These are phyloP conservation scores for Pestalotiopsis sp. DNA, from an alignment of 2,329 filamentous ascomycete species.

Conservation along the genomic window DNA sequence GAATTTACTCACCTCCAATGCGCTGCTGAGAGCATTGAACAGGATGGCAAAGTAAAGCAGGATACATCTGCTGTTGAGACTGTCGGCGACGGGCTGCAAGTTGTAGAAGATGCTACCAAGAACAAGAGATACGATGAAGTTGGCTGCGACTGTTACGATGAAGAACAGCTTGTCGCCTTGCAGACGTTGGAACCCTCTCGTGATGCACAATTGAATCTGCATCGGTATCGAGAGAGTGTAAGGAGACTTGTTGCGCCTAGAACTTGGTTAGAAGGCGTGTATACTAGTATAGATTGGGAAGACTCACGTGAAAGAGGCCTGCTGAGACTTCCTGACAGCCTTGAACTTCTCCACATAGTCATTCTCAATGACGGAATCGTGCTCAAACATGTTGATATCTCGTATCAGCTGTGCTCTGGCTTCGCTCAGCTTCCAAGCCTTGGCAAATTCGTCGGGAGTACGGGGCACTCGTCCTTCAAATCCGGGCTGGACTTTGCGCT, in stretches of 20 bases:
- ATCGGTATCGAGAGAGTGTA: constrained; percentile 79
- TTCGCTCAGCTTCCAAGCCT: not conserved
- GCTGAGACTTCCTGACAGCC: constrained; percentile 4
- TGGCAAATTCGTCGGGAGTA: constrained; percentile 56
- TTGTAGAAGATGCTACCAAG: constrained; percentile 83
- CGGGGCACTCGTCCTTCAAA: constrained; percentile 60
- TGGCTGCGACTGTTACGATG: constrained; percentile 69
- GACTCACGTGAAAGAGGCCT: constrained; percentile 19
- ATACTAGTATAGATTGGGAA: not conserved
- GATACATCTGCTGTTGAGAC: constrained; percentile 79
- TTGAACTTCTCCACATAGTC: constrained; percentile 17
- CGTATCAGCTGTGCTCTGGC: not conserved
- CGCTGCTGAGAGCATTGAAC: constrained; percentile 82
- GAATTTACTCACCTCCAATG: constrained; percentile 67
- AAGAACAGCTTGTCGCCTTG: constrained; percentile 77
- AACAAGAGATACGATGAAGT: constrained; percentile 76
- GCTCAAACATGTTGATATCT: constrained; percentile 7
- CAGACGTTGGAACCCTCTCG: constrained; percentile 78
- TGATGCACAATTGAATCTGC: constrained; percentile 79
- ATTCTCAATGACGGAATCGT: constrained; percentile 15
- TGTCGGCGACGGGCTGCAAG: constrained; percentile 62
- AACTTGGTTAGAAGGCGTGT: constrained; percentile 46
- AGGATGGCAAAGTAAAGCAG: constrained; percentile 87
- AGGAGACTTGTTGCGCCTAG: constrained; percentile 70
- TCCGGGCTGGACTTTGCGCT: constrained; percentile 59